Evolutionary conservation across 306 rosid genomes (phyloP).

Genomic region (Trifolium dubium): DNA sequence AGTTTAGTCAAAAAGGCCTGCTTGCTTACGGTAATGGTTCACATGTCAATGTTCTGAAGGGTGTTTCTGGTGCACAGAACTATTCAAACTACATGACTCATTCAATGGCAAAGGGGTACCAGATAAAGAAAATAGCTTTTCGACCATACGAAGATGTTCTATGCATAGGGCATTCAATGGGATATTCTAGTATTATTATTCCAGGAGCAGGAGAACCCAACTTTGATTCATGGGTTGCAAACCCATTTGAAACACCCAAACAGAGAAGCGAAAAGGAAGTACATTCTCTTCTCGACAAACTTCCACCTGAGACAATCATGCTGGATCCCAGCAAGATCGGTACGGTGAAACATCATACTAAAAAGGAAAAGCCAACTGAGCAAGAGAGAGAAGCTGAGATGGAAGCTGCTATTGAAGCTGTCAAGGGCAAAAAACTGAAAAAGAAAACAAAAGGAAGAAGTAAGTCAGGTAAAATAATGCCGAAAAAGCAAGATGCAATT

Average conservation of each 20-base stretch:
- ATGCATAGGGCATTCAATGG: conserved; percentile 89
- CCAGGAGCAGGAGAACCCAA: conserved; percentile 98
- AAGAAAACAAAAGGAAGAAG: conserved; percentile 91
- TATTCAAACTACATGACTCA: conserved; percentile 81
- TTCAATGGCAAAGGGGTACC: conserved; percentile 86
- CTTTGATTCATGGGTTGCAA: conserved; percentile 86
- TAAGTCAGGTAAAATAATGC: conserved; percentile 63
- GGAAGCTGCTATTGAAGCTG: conserved; percentile 73
- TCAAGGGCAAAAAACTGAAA: conserved; percentile 61
- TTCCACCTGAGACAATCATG: conserved; percentile 84
- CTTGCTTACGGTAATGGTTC: conserved; percentile 79
- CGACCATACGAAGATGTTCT: conserved; percentile 94
- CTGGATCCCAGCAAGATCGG: conserved; percentile 81
- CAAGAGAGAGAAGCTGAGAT: conserved; percentile 67
- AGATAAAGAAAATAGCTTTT: conserved; percentile 62
- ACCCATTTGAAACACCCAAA: conserved; percentile 82
- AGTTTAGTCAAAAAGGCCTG: conserved; percentile 90
- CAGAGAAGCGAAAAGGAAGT: conserved; percentile 91
- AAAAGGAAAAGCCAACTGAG: conserved; percentile 50
- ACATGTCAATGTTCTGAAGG: conserved; percentile 58
- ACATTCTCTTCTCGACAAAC: conserved; percentile 70
- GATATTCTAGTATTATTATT: conserved; percentile 87
- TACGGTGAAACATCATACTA: conserved; percentile 49
- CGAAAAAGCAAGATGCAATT: conserved; percentile 67
- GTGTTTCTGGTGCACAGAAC: conserved; percentile 58